Conservation (phyloP, 2,329 filamentous ascomycete genomes). For the Fusarium subglutinans region DNA sequence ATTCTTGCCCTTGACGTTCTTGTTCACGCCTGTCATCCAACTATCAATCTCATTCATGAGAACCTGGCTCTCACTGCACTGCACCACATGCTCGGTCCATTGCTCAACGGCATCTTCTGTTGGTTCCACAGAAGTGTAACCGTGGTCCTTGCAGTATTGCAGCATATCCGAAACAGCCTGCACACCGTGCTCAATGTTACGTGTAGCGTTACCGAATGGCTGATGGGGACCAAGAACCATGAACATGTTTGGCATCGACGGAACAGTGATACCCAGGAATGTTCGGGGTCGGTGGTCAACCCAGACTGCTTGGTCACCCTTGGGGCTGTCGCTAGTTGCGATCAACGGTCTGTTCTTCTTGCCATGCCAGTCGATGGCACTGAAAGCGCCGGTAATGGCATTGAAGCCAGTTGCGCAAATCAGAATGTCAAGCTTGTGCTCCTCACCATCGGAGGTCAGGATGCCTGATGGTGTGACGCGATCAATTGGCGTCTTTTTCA, state of each 20-base stretch:
- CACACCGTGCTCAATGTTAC: constrained; percentile 21
- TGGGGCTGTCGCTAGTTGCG: constrained; percentile 6
- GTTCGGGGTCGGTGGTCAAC: constrained; percentile 21
- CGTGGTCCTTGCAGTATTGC: constrained; percentile 16
- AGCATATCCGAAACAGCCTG: constrained; percentile 13
- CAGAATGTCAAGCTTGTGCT: constrained; percentile 23
- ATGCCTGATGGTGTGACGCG: constrained; percentile 3
- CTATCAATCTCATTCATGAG: constrained; percentile 52
- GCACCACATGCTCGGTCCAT: constrained; percentile 54
- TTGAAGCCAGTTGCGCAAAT: constrained; percentile 35
- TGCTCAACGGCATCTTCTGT: constrained; percentile 16
- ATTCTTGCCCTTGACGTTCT: constrained; percentile 58
- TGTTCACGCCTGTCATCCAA: constrained; percentile 66
- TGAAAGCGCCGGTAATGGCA: constrained; percentile 29
- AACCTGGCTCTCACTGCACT: constrained; percentile 52
- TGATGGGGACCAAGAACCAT: constrained; percentile 36
- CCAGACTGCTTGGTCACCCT: constrained; percentile 25
- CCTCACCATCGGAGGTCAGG: constrained; percentile 1
- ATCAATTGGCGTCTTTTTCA: constrained; percentile 12
- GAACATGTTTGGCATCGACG: constrained; percentile 37
- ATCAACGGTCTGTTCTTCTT: constrained; percentile 12
- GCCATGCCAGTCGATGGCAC: constrained; percentile 27
- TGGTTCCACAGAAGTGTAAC: constrained; percentile 12
- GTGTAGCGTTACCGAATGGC: constrained; percentile 28
- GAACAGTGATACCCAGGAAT: constrained; percentile 7